Evolutionary conservation across 108 stramenopile species (phyloP), one percentile per base, ranked within the genome.

Genomic region (Craspedostauros australis): DNA sequence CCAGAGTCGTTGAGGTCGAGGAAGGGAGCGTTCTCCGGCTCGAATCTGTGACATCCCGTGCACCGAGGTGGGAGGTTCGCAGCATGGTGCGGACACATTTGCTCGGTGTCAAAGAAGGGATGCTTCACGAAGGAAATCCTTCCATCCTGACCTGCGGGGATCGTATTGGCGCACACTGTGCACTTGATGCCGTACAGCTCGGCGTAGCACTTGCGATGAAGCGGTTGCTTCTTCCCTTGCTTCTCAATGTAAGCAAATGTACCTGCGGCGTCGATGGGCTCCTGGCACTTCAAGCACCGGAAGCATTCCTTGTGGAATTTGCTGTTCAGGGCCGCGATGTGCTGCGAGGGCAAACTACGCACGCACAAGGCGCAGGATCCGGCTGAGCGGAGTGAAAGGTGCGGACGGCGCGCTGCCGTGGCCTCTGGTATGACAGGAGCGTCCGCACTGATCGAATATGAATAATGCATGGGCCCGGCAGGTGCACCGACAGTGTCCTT

Each of bases 41-140:
- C 82, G 39, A 77, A 79, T 41, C 82, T 60, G 52, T 77, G 77
- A 29, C 82, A 84, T 19, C 82, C 82, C 1, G 72, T 66, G 29
- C 82, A 84, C 20, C 76, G 64, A n/a, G 78, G 70, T 9, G 67
- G 37, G 23, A 40, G 56, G 50, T 50, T 66, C 12, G 31, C 41
- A 20, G 66, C 59, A 55, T 79, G 75, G 8, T 46, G 36, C 5
- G 75, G 74, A 46, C 77, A 79, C 77, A 77, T 77, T 14, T 66
- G 40, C 46, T 84, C 82, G 8, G 54, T 62, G 41, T 77, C 72
- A 54, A 84, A 84, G 57, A 84, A 84, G 19, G 75, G 75, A 68
- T 84, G 82, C 30, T 75, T 74, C 21, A 74, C 54, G 47, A 46
- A 84, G 18, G 33, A 43, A 11, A 67, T 54, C 43, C 44, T 64